Evolutionary conservation across 805 yeast species (phyloP).

Genomic region (Ogataea pilisensis): DNA sequence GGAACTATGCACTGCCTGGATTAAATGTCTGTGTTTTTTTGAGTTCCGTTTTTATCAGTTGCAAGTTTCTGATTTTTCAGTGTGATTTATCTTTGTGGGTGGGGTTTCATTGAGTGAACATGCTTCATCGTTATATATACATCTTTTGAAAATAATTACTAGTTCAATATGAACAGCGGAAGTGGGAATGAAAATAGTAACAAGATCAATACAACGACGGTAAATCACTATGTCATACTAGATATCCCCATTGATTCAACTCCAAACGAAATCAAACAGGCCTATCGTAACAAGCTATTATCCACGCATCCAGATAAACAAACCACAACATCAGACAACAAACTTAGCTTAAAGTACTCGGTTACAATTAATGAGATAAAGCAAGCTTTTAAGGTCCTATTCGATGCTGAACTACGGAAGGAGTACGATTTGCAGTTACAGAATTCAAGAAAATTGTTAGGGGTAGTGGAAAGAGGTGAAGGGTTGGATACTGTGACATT

Average conservation of each 20-base stretch:
- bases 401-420: constrained; percentile 35
- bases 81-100: no score
- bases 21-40: no score
- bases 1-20: no score
- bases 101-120: no score
- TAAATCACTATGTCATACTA: constrained; percentile 51
- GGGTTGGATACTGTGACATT: constrained; percentile 67
- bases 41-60: no score
- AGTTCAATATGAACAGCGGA: no score
- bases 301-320: constrained; percentile 77
- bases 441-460: constrained; percentile 32
- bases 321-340: neutral
- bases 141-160: no score
- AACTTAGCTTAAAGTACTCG: neutral
- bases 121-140: no score
- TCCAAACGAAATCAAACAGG: constrained; percentile 45
- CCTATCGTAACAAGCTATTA: constrained; percentile 61
- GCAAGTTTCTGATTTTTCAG: no score
- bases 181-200: no score
- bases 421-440: constrained; percentile 51
- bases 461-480: constrained; percentile 48
- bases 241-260: constrained; percentile 41
- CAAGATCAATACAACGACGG: no score
- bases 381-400: constrained; percentile 59
- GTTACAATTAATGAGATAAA: constrained; percentile 36